These are phyloP conservation scores for Pseudisothecium myosuroides DNA, from an alignment of 225 moss, liverwort and hornwort species.

Conservation along the genomic window DNA sequence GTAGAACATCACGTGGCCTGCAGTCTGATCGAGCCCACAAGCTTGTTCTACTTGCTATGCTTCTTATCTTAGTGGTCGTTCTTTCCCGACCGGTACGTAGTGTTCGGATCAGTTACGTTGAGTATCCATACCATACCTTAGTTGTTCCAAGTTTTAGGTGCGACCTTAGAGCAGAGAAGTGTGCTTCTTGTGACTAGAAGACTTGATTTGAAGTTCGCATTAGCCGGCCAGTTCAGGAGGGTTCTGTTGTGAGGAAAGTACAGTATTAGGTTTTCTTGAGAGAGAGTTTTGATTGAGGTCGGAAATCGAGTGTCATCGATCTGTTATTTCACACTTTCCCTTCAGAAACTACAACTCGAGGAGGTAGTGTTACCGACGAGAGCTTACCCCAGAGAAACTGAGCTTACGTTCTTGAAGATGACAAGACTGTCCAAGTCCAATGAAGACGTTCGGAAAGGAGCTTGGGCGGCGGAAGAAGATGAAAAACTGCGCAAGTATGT, in stretches of 20 bases:
- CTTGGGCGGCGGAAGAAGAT: constrained; percentile 96
- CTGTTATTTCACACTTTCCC: neutral
- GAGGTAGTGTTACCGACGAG: neutral
- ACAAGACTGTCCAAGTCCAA: constrained; percentile 66
- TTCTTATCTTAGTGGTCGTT: neutral
- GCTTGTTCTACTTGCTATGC: neutral
- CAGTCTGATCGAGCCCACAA: neutral
- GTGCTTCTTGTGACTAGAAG: neutral
- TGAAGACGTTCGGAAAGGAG: constrained; percentile 92
- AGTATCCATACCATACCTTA: neutral
- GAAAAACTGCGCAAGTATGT: constrained; percentile 89
- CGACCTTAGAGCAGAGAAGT: neutral
- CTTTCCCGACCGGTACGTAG: neutral
- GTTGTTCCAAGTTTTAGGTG: neutral
- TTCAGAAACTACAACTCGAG: neutral
- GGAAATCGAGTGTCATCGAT: neutral
- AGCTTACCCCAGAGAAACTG: neutral
- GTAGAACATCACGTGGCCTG: neutral
- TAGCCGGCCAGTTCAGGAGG: neutral
- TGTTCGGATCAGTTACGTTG: neutral
- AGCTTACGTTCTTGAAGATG: constrained; percentile 24
- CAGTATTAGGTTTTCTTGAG: neutral
- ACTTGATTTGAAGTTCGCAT: neutral
- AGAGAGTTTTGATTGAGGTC: neutral
- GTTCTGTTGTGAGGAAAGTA: neutral